Conservation (phyloP, 2,329 filamentous ascomycete species). For the Colletotrichum sp. region DNA sequence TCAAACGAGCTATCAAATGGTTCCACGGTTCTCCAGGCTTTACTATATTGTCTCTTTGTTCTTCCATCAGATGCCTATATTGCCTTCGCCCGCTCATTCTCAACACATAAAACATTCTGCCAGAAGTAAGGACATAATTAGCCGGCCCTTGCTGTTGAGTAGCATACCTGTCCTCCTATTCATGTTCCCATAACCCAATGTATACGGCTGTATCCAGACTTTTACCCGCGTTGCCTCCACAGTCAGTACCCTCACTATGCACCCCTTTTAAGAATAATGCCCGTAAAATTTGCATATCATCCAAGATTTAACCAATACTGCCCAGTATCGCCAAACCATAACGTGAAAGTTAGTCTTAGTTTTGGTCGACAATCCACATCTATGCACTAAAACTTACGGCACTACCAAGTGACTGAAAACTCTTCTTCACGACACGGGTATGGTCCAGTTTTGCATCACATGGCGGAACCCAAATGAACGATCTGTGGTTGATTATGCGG, state of each 20-base stretch:
- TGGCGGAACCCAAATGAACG: background rate
- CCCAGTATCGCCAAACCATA: too few relatives aligned
- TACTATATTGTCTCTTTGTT: background rate
- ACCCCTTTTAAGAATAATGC: background rate
- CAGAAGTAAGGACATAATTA: background rate
- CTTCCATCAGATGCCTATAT: background rate
- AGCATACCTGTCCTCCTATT: background rate
- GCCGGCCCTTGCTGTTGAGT: background rate
- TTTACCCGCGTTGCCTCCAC: background rate
- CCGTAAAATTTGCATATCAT: too few relatives aligned
- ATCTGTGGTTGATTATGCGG: background rate
- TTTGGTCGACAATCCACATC: too few relatives aligned
- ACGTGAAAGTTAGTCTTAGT: too few relatives aligned
- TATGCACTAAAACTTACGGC: too few relatives aligned
- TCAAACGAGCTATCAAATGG: background rate
- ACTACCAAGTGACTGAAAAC: accelerated
- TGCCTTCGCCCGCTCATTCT: background rate
- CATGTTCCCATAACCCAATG: background rate
- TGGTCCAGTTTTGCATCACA: background rate
- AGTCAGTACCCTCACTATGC: background rate
- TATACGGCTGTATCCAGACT: background rate
- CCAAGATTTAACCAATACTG: too few relatives aligned
- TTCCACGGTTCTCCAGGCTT: background rate
- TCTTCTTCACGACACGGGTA: background rate
- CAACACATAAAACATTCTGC: background rate